These are phyloP conservation scores for Lavandula angustifolia DNA, from an alignment of 257 asterid species.

Conservation along the genomic window DNA sequence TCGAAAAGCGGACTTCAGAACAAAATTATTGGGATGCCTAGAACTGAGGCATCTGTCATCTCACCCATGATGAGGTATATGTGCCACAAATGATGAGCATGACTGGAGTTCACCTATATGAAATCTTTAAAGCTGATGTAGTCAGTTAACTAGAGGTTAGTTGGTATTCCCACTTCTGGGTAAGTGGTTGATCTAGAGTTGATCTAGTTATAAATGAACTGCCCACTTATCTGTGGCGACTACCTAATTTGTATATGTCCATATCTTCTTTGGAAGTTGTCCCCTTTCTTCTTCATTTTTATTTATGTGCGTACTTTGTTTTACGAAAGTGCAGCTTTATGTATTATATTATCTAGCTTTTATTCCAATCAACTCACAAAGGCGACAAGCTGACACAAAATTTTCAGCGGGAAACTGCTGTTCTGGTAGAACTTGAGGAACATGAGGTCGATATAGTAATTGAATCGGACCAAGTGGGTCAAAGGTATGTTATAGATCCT, in stretches of 20 bases:
- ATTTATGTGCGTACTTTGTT: slow-evolving; percentile 19
- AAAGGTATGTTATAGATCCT: slow-evolving; percentile 41
- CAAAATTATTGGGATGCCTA: slow-evolving; percentile 6
- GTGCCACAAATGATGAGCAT: slow-evolving; percentile 16
- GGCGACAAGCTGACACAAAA: slow-evolving; percentile 26
- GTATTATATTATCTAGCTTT: slow-evolving; percentile 23
- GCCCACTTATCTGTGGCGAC: not conserved
- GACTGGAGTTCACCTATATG: slow-evolving; percentile 14
- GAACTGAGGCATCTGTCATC: slow-evolving; percentile 4
- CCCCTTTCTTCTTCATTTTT: slow-evolving; percentile 23
- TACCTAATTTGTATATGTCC: slow-evolving; percentile 12
- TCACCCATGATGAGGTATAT: slow-evolving; percentile 17
- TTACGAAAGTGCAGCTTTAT: slow-evolving; percentile 15
- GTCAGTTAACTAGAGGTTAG: too few species aligned
- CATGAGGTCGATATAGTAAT: slow-evolving; percentile 45
- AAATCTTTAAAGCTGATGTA: slow-evolving; percentile 3
- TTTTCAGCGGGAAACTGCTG: slow-evolving; percentile 62
- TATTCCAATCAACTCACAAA: slow-evolving; percentile 16
- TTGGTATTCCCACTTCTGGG: too few species aligned
- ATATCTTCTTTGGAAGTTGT: not conserved
- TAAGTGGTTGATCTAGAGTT: too few species aligned
- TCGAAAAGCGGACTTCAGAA: slow-evolving; percentile 9
- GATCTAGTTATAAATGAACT: slow-evolving; percentile 16
- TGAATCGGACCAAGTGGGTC: slow-evolving; percentile 42
- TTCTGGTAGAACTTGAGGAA: slow-evolving; percentile 51